A percentile compares a stretch with the other conserved stretches of the same genome.
These are phyloP conservation scores for Lactarius pseudohatsudake DNA, from an alignment of 768 basidiomycete genomes.

Conservation along the genomic window DNA sequence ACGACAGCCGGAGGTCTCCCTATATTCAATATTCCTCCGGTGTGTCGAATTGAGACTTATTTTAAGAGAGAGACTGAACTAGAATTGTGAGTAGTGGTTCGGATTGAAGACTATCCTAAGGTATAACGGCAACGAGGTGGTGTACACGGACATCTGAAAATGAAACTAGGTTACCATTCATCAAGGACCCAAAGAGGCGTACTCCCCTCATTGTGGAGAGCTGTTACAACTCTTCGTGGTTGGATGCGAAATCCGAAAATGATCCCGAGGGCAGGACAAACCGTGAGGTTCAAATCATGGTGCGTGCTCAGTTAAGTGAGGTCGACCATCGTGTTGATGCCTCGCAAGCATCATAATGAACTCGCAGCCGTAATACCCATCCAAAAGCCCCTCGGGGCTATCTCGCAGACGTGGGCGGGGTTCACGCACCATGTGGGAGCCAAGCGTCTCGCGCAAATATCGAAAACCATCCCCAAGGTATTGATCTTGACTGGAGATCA, in stretches of 20 bases:
- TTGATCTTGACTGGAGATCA: constrained; percentile 63
- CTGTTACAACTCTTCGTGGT: too few species aligned
- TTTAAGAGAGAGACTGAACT: not conserved
- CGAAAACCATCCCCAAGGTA: constrained; percentile 61
- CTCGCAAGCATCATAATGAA: constrained; percentile 44
- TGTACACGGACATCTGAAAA: too few species aligned
- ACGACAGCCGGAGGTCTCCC: constrained; percentile 64
- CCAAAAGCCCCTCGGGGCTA: constrained; percentile 58
- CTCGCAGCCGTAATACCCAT: constrained; percentile 54
- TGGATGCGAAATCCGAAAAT: too few species aligned
- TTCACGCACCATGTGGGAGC: constrained; percentile 58
- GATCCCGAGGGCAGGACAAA: too few species aligned
- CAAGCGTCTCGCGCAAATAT: constrained; percentile 37
- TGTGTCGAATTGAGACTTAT: constrained; percentile 35
- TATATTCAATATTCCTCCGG: constrained; percentile 65
- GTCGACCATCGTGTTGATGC: not conserved
- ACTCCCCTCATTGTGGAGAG: too few species aligned
- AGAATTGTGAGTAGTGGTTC: constrained; percentile 25
- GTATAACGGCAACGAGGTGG: constrained; percentile 4
- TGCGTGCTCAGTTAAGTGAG: constrained; percentile 32
- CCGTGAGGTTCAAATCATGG: constrained; percentile 31
- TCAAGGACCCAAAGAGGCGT: too few species aligned
- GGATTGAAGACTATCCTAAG: constrained; percentile 23
- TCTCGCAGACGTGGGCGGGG: constrained; percentile 73
- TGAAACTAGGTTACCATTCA: too few species aligned